Evolutionary conservation across 176 grass and related monocot genomes (phyloP).

Genomic region (Phoenix dactylifera): DNA sequence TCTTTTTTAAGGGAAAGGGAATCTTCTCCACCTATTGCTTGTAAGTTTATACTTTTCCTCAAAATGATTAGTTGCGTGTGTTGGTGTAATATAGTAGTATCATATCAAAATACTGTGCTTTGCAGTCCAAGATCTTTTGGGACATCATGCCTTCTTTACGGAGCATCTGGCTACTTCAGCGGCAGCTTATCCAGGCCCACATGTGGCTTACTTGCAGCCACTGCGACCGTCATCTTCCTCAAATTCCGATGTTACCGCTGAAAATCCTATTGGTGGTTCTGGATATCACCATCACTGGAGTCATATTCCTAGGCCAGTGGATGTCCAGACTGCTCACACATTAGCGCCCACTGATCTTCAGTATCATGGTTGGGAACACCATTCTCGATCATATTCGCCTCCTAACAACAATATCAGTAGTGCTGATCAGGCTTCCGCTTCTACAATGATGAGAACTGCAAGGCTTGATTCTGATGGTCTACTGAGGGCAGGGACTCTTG

Average conservation of each 20-base stretch:
- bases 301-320: constrained; percentile 40
- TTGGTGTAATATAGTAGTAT: neutral
- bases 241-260: constrained; percentile 39
- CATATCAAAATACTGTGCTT: neutral
- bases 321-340: constrained; percentile 32
- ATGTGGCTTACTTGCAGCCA: constrained; percentile 51
- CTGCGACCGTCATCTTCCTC: constrained; percentile 37
- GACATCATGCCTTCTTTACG: constrained; percentile 34
- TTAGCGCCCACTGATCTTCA: constrained; percentile 47
- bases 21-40: constrained; percentile 54
- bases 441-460: constrained; percentile 39
- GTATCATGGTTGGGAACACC: constrained; percentile 52
- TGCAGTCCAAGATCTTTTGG: constrained; percentile 70
- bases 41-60: constrained; percentile 45
- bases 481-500: constrained; percentile 21
- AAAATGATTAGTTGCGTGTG: neutral
- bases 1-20: constrained; percentile 53
- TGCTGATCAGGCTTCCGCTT: constrained; percentile 39
- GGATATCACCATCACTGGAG: constrained; percentile 55
- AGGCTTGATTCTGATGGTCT: constrained; percentile 45
- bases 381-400: constrained; percentile 48
- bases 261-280: constrained; percentile 43
- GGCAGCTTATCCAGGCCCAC: constrained; percentile 46
- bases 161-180: constrained; percentile 42
- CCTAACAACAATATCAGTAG: constrained; percentile 27